phyloP scores from a whole-genome alignment of 495 filamentous ascomycete genomes.

The Lepraria neglecta region DNA sequence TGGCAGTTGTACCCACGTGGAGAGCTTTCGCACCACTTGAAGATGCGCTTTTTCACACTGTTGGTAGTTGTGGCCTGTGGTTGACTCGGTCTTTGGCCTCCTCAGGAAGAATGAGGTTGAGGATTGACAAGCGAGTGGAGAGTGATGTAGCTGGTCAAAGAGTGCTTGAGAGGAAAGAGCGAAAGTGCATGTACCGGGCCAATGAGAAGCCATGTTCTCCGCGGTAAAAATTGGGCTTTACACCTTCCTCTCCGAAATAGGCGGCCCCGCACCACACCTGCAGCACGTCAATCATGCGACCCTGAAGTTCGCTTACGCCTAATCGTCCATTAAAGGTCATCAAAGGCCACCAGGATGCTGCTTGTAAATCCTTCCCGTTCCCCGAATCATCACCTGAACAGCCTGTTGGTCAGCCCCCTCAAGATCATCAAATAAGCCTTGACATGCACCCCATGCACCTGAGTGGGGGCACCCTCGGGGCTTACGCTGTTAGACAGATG shows the following conservation, averaged over 20 bases:
- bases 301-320: background rate
- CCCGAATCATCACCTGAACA: constrained; percentile 8
- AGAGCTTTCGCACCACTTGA: background rate
- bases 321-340: background rate
- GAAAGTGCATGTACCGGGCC: background rate
- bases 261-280: constrained; percentile 6
- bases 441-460: background rate
- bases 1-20: constrained; percentile 9
- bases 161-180: no score
- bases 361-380: constrained; percentile 1
- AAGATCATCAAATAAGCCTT: constrained; percentile 5
- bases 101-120: constrained; percentile 3
- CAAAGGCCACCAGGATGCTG: background rate
- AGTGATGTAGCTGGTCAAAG: no score
- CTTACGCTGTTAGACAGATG: constrained; percentile 6
- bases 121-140: no score
- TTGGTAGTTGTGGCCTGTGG: background rate
- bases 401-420: constrained; percentile 10
- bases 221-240: background rate
- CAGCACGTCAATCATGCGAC: constrained; percentile 8
- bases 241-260: constrained; percentile 13
- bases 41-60: background rate
- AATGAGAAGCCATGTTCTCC: constrained; percentile 5
- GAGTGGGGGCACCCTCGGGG: constrained; percentile 4
- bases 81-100: background rate